A percentile compares a stretch with the other conserved stretches of the same genome.
Evolutionary conservation across 2,329 filamentous ascomycete genomes (phyloP).

Genomic region (Nannizziopsis arthrosporioides): DNA sequence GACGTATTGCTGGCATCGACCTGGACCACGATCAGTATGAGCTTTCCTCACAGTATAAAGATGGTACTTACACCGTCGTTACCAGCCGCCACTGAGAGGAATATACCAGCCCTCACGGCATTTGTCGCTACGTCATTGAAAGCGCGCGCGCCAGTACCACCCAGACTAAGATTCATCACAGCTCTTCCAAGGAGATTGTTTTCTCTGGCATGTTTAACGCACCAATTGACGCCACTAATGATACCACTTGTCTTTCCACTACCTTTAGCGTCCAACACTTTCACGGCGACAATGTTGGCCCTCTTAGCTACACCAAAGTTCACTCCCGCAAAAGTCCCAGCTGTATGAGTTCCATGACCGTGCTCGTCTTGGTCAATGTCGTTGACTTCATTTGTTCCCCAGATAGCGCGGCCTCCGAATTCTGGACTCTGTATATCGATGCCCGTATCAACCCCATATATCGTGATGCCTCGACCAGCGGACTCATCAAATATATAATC

Average conservation of each 20-base stretch:
- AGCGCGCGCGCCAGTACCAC: conserved; percentile 26
- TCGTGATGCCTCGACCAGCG: conserved; percentile 27
- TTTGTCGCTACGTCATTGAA: conserved; percentile 31
- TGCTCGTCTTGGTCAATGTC: conserved; percentile 17
- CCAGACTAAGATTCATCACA: conserved; percentile 30
- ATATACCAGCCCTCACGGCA: conserved; percentile 28
- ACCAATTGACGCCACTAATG: conserved; percentile 40
- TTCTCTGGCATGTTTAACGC: conserved; percentile 23
- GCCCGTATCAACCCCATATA: conserved; percentile 31
- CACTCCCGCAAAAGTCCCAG: conserved; percentile 27
- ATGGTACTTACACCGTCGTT: conserved; percentile 26
- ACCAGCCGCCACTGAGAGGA: conserved; percentile 34
- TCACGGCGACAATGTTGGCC: conserved; percentile 36
- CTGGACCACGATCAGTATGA: background rate
- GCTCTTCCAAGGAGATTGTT: conserved; percentile 21
- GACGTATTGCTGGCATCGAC: conserved; percentile 13
- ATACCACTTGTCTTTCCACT: conserved; percentile 37
- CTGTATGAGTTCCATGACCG: conserved; percentile 33
- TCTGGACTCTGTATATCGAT: conserved; percentile 26
- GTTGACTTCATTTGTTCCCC: conserved; percentile 25
- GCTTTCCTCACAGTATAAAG: conserved; percentile 10
- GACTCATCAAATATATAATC: conserved; percentile 28
- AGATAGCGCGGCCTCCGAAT: conserved; percentile 28
- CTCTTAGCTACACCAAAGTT: conserved; percentile 30
- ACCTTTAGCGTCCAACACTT: conserved; percentile 38